phyloP scores from a whole-genome alignment of 2,329 filamentous ascomycete genomes.

The Aspergillus pseudoterreus region DNA sequence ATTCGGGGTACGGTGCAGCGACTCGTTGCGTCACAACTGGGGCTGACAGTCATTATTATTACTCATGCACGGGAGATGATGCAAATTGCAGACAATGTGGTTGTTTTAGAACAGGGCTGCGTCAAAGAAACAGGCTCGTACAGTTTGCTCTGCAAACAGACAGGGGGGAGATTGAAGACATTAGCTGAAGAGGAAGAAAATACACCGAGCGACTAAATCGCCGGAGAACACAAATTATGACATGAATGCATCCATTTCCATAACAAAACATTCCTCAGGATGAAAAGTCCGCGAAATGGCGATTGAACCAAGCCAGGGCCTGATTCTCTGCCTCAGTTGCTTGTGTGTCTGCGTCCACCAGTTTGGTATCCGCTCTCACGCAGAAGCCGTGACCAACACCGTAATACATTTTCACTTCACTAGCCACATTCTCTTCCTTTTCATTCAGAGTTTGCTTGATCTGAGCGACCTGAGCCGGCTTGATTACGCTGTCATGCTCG shows the following conservation, averaged over 20 bases:
- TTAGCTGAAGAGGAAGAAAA: constrained; percentile 22
- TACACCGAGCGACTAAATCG: neutral
- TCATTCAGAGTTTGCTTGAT: constrained; percentile 19
- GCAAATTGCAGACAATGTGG: constrained; percentile 67
- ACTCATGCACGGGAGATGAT: constrained; percentile 88
- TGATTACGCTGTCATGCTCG: constrained; percentile 17
- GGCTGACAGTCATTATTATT: constrained; percentile 71
- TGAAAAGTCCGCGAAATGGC: constrained; percentile 9
- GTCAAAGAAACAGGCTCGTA: constrained; percentile 68
- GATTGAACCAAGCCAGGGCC: constrained; percentile 18
- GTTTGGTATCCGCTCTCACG: constrained; percentile 21
- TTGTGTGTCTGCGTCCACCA: constrained; percentile 20
- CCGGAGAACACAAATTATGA: neutral
- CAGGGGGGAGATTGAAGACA: constrained; percentile 47
- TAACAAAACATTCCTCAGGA: neutral
- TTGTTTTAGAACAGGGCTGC: constrained; percentile 67
- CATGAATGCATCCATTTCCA: neutral
- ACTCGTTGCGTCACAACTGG: constrained; percentile 44
- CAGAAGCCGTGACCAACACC: constrained; percentile 27
- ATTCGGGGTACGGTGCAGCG: constrained; percentile 61
- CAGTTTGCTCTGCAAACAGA: constrained; percentile 50
- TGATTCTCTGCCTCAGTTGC: constrained; percentile 25
- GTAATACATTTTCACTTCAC: constrained; percentile 23
- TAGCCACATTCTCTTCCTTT: constrained; percentile 7
- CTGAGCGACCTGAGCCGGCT: constrained; percentile 15